phyloP scores from a whole-genome alignment of 768 basidiomycete species.

The Cyathus striatus region DNA sequence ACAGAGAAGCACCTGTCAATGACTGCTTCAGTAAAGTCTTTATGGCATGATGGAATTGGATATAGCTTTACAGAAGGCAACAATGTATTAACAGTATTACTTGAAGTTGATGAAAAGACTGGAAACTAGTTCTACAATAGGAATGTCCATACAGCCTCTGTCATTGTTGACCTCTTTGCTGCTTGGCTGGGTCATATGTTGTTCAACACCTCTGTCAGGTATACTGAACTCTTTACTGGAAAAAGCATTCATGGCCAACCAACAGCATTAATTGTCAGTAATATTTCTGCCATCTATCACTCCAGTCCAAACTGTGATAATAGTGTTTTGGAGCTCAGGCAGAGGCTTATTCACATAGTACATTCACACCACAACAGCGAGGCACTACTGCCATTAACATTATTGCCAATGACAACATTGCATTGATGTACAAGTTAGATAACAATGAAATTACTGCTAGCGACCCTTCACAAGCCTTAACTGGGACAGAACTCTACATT shows the following conservation, averaged over 20 bases:
- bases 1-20: conserved; percentile 4
- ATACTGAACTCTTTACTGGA: conserved; percentile 21
- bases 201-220: conserved; percentile 21
- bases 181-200: conserved; percentile 33
- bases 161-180: conserved; percentile 46
- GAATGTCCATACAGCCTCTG: conserved; percentile 55
- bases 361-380: conserved; percentile 13
- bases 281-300: conserved; percentile 38
- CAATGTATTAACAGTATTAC: conserved; percentile 18
- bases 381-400: conserved; percentile 25
- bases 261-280: conserved; percentile 25
- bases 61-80: conserved; percentile 36
- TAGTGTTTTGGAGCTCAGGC: conserved; percentile 40
- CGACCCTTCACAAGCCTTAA: conserved; percentile 41
- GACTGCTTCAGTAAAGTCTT: conserved; percentile 20
- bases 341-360: conserved; percentile 33
- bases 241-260: conserved; percentile 14
- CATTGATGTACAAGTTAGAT: conserved; percentile 25
- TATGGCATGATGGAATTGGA: conserved; percentile 68
- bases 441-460: conserved; percentile 35
- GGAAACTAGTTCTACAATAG: conserved; percentile 62
- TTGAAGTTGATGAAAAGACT: conserved; percentile 40
- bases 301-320: conserved; percentile 22
- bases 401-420: conserved; percentile 25
- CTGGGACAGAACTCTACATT: conserved; percentile 17